Base-by-base conservation (phyloP, 2,329 filamentous ascomycete genomes). In the Neonectria sp. region DNA sequence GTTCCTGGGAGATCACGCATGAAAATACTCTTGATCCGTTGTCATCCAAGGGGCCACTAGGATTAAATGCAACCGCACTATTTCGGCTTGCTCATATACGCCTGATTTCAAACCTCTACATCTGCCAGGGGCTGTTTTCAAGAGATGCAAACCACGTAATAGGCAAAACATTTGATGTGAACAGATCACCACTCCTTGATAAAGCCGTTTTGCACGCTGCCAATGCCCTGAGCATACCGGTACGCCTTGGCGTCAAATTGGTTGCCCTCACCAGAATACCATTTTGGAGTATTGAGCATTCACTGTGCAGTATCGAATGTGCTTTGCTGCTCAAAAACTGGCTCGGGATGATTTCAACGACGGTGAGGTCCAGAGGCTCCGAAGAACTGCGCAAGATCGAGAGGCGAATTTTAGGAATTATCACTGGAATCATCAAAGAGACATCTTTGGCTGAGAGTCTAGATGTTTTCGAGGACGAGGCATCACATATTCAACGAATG, bases 221-320 rank as follows among this genome's bases (percentile, higher is more conserved):
- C 6, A 46, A 60, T 43, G 57, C 57, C 8, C 24, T 60, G 2
- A 60, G 57, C 24, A 52, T 60, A 7, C 57, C 57, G 2, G 57
- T 60, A 1, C 45, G 57, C 4, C 31, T 60, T 4, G 57, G 57
- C 0, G 31, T 60, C 13, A 33, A 51, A 3, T 13, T 60, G 24
- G 46, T 60, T 6, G 29, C 57, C 5, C 57, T 24, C 2, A 37
- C 45, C 6, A 35, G 46, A n/a, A 35, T 49, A 25, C 46, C 57
- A 0, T 29, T 60, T 2, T 49, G 45, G 57, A 60, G 57, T 8
- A 52, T 60, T 29, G 57, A 60, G 33, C 46, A 60, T 43, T 60
- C 57, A 0, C 17, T 60, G 9, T 60, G 57, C 24, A 60, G 57
- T n/a, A 24, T 60, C 6, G 57, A 60, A 25, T 51, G 57, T 5